phyloP scores from a whole-genome alignment of 1,284 basidiomycete genomes.

The Phellinidium pouzarii region DNA sequence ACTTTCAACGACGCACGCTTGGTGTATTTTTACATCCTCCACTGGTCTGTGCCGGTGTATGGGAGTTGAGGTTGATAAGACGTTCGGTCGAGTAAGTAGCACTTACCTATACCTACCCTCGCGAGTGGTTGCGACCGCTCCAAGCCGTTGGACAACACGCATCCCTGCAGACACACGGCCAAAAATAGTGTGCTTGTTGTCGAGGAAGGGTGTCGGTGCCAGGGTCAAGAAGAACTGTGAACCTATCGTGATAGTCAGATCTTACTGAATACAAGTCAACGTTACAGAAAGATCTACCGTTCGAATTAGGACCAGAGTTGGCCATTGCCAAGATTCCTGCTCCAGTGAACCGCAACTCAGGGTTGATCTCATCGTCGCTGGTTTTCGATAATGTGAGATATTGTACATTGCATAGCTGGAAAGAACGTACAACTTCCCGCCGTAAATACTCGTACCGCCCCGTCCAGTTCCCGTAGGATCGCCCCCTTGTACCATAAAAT shows the following conservation, averaged over 20 bases:
- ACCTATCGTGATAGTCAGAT: conserved; percentile 38
- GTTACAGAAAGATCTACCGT: conserved; percentile 48
- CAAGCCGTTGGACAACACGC: conserved; percentile 78
- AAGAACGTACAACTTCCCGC: conserved; percentile 72
- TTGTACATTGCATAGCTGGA: background rate
- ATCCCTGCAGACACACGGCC: conserved; percentile 83
- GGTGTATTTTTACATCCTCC: conserved; percentile 78
- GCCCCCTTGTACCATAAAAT: conserved; percentile 94
- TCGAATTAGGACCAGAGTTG: conserved; percentile 90
- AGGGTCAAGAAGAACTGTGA: conserved; percentile 93
- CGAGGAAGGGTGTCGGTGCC: conserved; percentile 84
- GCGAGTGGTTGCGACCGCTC: conserved; percentile 70
- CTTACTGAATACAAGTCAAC: background rate
- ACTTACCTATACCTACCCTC: conserved; percentile 64
- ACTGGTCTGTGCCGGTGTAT: conserved; percentile 44
- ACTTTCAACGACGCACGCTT: conserved; percentile 47
- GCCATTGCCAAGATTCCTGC: conserved; percentile 96
- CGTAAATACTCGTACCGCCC: conserved; percentile 91
- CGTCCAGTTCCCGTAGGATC: conserved; percentile 94
- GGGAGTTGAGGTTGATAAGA: conserved; percentile 14
- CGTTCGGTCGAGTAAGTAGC: conserved; percentile 10
- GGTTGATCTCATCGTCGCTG: conserved; percentile 76
- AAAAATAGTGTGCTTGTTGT: conserved; percentile 93
- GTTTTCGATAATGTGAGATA: background rate
- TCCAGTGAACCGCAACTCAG: conserved; percentile 89